Evolutionary conservation across 495 filamentous ascomycete genomes (phyloP).

Genomic region (Hypoxylon perforatum): DNA sequence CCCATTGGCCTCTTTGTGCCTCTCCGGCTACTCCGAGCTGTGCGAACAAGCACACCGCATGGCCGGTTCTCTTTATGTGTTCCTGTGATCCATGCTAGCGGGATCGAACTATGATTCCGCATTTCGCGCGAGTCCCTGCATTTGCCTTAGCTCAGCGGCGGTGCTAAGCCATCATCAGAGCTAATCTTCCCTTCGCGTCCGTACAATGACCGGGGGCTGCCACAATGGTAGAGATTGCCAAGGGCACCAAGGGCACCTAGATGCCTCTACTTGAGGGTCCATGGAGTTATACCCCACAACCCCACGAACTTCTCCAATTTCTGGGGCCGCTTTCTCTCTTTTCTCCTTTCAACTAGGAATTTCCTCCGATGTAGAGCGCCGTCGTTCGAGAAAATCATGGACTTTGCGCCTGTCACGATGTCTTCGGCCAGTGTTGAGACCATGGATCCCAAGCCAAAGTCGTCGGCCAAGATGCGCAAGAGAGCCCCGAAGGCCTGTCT

Average conservation of each 20-base stretch:
- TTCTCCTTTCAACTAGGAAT: slow-evolving; percentile 13
- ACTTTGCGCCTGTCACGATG: slow-evolving; percentile 30
- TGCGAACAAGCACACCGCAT: slow-evolving; percentile 9
- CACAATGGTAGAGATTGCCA: slow-evolving; percentile 30
- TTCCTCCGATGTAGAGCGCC: slow-evolving; percentile 8
- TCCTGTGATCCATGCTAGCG: slow-evolving; percentile 10
- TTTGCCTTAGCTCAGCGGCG: not conserved
- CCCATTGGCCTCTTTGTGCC: not conserved
- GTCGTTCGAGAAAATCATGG: slow-evolving; percentile 26
- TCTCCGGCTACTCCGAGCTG: slow-evolving; percentile 20
- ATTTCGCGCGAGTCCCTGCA: slow-evolving; percentile 26
- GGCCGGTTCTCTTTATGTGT: slow-evolving; percentile 17
- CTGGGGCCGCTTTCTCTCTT: slow-evolving; percentile 29
- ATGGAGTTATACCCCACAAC: slow-evolving; percentile 45
- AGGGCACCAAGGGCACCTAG: slow-evolving; percentile 38
- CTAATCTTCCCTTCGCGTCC: too few relatives aligned
- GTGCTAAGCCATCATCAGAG: too few relatives aligned
- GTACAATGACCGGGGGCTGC: slow-evolving; percentile 13
- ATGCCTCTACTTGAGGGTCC: slow-evolving; percentile 8
- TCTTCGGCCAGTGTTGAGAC: slow-evolving; percentile 27
- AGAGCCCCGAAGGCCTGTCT: slow-evolving; percentile 59
- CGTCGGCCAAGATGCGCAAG: slow-evolving; percentile 45
- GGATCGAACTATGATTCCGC: slow-evolving; percentile 23
- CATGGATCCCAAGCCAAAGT: slow-evolving; percentile 38
- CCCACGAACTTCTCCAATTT: slow-evolving; percentile 45